Percentiles rank a stretch among this genome's conserved stretches.
These are phyloP conservation scores for Tolypocladium album DNA, from an alignment of 2,329 filamentous ascomycete species.

Conservation along the genomic window DNA sequence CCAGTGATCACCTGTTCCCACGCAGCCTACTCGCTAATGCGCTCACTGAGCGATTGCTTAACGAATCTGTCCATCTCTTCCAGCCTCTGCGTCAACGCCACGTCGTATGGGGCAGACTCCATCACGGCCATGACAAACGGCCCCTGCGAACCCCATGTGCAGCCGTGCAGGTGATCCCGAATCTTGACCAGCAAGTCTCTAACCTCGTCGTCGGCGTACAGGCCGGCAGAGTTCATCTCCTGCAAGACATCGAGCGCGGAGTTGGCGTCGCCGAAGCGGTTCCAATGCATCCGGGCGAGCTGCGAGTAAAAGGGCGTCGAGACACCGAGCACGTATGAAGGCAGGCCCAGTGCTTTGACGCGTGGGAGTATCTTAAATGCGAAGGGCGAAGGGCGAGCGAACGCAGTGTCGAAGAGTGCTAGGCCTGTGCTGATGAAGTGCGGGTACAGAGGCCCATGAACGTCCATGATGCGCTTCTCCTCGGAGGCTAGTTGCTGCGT, in stretches of 20 bases:
- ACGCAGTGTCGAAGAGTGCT: conserved; percentile 44
- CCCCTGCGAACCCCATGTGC: conserved; percentile 24
- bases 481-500: conserved; percentile 4
- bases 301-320: conserved; percentile 61
- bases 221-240: conserved; percentile 55
- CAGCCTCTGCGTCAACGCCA: conserved; percentile 13
- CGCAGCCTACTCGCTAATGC: not conserved
- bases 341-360: conserved; percentile 56
- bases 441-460: conserved; percentile 56
- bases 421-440: conserved; percentile 48
- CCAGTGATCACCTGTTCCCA: not conserved
- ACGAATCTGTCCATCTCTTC: conserved; percentile 11
- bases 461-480: conserved; percentile 33
- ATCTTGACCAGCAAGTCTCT: conserved; percentile 16
- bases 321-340: conserved; percentile 61
- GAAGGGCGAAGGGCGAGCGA: conserved; percentile 46
- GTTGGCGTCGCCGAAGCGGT: conserved; percentile 44
- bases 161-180: conserved; percentile 21
- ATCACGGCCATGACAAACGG: conserved; percentile 27
- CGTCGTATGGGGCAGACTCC: conserved; percentile 23
- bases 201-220: conserved; percentile 39
- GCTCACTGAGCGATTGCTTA: conserved; percentile 4
- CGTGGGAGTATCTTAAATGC: conserved; percentile 52
- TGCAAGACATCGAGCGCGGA: conserved; percentile 45
- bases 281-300: conserved; percentile 52